These are phyloP conservation scores for Luzula sylvatica DNA, from an alignment of 176 grass and related monocot species.

Conservation along the genomic window DNA sequence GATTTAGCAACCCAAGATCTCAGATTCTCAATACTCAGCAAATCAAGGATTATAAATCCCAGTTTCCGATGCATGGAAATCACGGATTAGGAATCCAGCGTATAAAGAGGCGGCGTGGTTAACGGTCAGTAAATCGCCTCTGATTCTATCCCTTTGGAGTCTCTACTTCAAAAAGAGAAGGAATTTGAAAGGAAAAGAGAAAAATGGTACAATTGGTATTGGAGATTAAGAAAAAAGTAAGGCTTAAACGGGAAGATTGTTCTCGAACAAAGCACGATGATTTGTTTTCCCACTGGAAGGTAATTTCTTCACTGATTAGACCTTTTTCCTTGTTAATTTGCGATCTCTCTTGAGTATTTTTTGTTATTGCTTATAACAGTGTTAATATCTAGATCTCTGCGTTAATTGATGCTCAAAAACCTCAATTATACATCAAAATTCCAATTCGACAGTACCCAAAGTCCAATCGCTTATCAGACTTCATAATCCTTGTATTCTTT, in stretches of 20 bases:
- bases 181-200: too few species aligned
- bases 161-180: too few species aligned
- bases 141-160: too few species aligned
- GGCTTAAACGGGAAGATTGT: conserved; percentile 65
- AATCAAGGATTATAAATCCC: too few species aligned
- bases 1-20: too few species aligned
- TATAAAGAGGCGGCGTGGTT: too few species aligned
- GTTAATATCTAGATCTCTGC: not conserved
- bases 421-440: not conserved
- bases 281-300: conserved; percentile 87
- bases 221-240: conserved; percentile 12
- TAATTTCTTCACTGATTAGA: not conserved
- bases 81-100: too few species aligned
- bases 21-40: too few species aligned
- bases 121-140: too few species aligned
- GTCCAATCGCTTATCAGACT: not conserved
- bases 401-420: not conserved
- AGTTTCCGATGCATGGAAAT: too few species aligned
- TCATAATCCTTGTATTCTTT: conserved; percentile 1
- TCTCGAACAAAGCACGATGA: conserved; percentile 68
- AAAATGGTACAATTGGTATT: not conserved
- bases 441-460: conserved; percentile 1
- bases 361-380: not conserved
- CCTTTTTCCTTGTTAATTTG: not conserved
- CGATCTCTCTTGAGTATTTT: not conserved